Conservation (phyloP, 352 stramenopile species). For the Phytophthora hibernalis region DNA sequence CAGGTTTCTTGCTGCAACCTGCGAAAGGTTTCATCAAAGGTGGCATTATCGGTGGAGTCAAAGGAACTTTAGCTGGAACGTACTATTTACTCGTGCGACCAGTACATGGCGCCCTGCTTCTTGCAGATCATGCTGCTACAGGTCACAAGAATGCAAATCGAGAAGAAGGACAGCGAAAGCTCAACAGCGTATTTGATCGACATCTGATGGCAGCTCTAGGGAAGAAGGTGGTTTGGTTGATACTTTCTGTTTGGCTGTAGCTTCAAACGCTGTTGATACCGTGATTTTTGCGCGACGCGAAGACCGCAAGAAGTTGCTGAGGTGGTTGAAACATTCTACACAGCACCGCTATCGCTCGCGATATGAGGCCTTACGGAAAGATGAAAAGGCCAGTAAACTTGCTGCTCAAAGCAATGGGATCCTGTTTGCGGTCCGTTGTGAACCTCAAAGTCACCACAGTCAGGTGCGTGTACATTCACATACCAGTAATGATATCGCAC, state of each 20-base stretch:
- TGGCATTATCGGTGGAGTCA: slow-evolving; percentile 34
- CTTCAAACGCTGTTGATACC: slow-evolving; percentile 33
- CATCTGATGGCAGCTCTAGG: slow-evolving; percentile 36
- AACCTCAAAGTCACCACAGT: no score
- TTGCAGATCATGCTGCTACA: slow-evolving; percentile 50
- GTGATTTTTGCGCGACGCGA: slow-evolving; percentile 37
- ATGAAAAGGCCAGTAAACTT: no score
- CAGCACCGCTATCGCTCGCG: slow-evolving; percentile 25
- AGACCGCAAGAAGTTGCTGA: slow-evolving; percentile 35
- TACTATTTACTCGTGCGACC: slow-evolving; percentile 43
- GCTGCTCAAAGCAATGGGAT: slow-evolving; percentile 13
- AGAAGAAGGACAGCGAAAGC: slow-evolving; percentile 40
- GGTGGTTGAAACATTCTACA: slow-evolving; percentile 19
- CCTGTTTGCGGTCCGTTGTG: no score
- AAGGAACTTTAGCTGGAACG: slow-evolving; percentile 31
- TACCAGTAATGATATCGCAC: no score
- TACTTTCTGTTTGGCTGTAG: slow-evolving; percentile 27
- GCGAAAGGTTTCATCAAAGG: slow-evolving; percentile 37
- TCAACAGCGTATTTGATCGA: slow-evolving; percentile 37
- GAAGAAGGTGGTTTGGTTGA: slow-evolving; percentile 30
- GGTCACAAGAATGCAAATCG: slow-evolving; percentile 50
- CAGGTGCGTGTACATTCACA: no score
- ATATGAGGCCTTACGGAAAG: slow-evolving; percentile 20
- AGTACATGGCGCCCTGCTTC: slow-evolving; percentile 45
- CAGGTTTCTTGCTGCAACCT: slow-evolving; percentile 50